phyloP scores from a whole-genome alignment of 176 grass and related monocot species.

The Zoysia pacifica region DNA sequence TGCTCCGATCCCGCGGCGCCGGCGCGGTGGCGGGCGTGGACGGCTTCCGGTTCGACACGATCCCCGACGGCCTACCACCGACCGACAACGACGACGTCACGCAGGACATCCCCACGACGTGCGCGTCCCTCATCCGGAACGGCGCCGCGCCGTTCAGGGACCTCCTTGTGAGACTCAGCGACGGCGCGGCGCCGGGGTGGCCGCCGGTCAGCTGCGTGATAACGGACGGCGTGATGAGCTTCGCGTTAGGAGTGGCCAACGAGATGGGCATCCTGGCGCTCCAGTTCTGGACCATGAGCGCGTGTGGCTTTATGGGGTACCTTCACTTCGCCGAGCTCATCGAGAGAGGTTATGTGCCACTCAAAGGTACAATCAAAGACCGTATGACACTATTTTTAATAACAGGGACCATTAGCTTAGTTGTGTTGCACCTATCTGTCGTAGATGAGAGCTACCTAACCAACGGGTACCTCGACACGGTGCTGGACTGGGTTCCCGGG shows the following conservation, averaged over 20 bases:
- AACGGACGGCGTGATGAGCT: conserved; percentile 53
- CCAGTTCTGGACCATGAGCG: conserved; percentile 57
- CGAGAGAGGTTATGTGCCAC: conserved; percentile 46
- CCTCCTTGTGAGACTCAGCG: conserved; percentile 41
- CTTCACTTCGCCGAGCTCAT: conserved; percentile 62
- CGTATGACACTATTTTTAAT: too few relatives aligned
- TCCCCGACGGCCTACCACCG: too few relatives aligned
- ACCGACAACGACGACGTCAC: conserved; percentile 40
- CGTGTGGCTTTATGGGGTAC: conserved; percentile 51
- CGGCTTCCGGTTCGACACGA: too few relatives aligned
- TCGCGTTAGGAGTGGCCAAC: conserved; percentile 38
- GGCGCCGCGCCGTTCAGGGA: conserved; percentile 54
- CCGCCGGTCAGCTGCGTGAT: conserved; percentile 55
- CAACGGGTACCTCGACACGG: not conserved
- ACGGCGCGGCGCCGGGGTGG: not conserved
- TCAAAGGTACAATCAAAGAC: conserved; percentile 46
- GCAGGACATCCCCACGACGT: conserved; percentile 74
- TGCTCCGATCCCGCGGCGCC: too few relatives aligned
- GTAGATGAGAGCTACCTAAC: conserved; percentile 52
- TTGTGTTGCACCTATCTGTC: too few relatives aligned
- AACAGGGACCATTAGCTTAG: too few relatives aligned
- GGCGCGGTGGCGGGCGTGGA: too few relatives aligned
- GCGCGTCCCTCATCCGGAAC: conserved; percentile 48
- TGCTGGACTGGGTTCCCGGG: not conserved
- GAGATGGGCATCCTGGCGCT: conserved; percentile 44